Percentiles rank a stretch among this genome's conserved stretches.
Conservation (phyloP, 768 basidiomycete genomes). For the Russula brevipes region DNA sequence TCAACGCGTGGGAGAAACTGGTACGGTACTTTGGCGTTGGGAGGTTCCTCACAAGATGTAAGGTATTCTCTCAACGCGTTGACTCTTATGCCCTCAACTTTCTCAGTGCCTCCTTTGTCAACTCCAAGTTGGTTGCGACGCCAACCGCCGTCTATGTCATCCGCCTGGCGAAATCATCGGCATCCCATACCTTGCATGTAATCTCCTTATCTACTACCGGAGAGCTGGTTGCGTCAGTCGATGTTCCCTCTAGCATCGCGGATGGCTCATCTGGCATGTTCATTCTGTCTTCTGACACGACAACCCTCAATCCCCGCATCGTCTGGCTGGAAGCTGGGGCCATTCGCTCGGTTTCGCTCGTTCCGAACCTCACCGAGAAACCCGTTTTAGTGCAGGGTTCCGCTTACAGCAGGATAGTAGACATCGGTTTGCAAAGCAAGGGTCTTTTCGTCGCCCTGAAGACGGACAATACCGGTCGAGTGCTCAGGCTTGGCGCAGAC, state of each 20-base stretch:
- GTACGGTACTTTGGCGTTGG: slow-evolving; percentile 66
- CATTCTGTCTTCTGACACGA: slow-evolving; percentile 29
- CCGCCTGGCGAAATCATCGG: slow-evolving; percentile 41
- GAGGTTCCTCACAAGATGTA: slow-evolving; percentile 63
- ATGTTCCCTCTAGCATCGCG: slow-evolving; percentile 50
- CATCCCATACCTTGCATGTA: slow-evolving; percentile 62
- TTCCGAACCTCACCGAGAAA: slow-evolving; percentile 48
- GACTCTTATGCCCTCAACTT: slow-evolving; percentile 1
- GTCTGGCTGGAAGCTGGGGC: slow-evolving; percentile 52
- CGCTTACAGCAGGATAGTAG: slow-evolving; percentile 49
- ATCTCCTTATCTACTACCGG: slow-evolving; percentile 56
- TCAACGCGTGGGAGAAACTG: slow-evolving; percentile 46
- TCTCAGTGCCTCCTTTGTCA: slow-evolving; percentile 56
- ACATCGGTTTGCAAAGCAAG: slow-evolving; percentile 51
- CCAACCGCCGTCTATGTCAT: slow-evolving; percentile 50
- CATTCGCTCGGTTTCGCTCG: slow-evolving; percentile 48
- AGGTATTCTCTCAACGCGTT: slow-evolving; percentile 26
- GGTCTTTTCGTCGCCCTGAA: slow-evolving; percentile 60
- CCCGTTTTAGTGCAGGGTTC: slow-evolving; percentile 39
- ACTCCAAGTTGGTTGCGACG: slow-evolving; percentile 56
- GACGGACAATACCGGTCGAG: slow-evolving; percentile 49
- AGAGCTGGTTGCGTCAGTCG: slow-evolving; percentile 41
- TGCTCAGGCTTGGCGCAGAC: slow-evolving; percentile 48
- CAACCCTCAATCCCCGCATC: slow-evolving; percentile 33
- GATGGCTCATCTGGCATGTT: slow-evolving; percentile 36